Evolutionary conservation across 2,329 filamentous ascomycete species (phyloP).

Genomic region (Xylaria sp.): DNA sequence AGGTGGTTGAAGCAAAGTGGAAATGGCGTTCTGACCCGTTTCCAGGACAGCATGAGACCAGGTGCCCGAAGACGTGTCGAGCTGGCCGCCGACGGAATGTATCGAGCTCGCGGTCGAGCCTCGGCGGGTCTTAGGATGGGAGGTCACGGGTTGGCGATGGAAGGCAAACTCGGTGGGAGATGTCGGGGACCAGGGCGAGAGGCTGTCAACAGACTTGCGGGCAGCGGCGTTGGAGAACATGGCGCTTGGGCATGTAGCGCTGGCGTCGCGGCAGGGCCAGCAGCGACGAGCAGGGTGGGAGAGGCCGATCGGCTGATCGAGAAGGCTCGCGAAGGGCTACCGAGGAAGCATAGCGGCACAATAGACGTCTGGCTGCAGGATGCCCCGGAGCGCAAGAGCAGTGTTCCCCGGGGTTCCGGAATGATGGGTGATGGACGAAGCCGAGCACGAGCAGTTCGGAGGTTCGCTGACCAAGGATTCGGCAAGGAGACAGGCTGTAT

Average conservation of each 20-base stretch:
- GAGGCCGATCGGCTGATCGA: constrained; percentile 52
- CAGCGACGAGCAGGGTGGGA: constrained; percentile 44
- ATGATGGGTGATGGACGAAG: constrained; percentile 1
- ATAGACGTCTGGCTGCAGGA: constrained; percentile 12
- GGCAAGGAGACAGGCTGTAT: background rate
- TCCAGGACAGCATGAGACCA: constrained; percentile 70
- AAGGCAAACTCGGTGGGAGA: constrained; percentile 67
- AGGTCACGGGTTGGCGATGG: constrained; percentile 61
- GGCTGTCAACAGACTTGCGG: constrained; percentile 73
- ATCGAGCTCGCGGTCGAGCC: constrained; percentile 89
- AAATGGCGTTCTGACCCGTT: constrained; percentile 92
- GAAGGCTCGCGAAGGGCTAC: constrained; percentile 53
- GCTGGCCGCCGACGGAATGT: constrained; percentile 83
- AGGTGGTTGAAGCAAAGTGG: constrained; percentile 88
- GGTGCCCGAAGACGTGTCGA: constrained; percentile 73
- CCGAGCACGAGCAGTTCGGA: background rate
- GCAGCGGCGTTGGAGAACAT: constrained; percentile 70
- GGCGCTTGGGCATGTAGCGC: constrained; percentile 44
- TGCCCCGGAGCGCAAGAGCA: constrained; percentile 17
- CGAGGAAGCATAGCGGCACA: constrained; percentile 60
- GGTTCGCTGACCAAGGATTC: constrained; percentile 1
- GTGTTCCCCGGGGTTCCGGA: background rate
- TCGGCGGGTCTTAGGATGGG: constrained; percentile 67
- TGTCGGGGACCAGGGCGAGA: constrained; percentile 64
- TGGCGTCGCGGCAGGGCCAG: constrained; percentile 31